These are phyloP conservation scores for Thelephora ganbajun DNA, from an alignment of 768 basidiomycete species.

Conservation along the genomic window DNA sequence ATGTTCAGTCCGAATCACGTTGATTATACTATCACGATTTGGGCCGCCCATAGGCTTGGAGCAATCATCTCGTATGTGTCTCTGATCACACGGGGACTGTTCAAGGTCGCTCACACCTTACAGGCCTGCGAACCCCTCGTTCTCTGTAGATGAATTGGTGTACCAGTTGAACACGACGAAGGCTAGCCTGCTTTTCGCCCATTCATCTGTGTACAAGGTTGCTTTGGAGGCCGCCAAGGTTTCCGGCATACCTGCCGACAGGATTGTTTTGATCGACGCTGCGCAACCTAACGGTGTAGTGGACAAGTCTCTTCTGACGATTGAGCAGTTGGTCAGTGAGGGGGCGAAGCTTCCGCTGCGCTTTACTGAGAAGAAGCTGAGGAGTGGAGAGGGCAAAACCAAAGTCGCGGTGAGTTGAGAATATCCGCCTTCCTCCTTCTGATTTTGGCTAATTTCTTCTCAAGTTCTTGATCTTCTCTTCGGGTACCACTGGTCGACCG, in stretches of 20 bases:
- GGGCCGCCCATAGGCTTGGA: conserved; percentile 41
- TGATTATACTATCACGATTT: conserved; percentile 38
- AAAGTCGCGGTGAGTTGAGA: conserved; percentile 34
- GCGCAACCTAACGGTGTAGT: conserved; percentile 11
- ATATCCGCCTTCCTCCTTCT: background rate
- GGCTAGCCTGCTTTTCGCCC: conserved; percentile 13
- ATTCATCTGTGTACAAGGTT: conserved; percentile 11
- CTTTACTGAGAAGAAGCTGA: conserved; percentile 38
- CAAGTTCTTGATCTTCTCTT: conserved; percentile 52
- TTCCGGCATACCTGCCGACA: conserved; percentile 10
- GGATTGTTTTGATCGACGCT: conserved; percentile 14
- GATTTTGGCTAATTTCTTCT: background rate
- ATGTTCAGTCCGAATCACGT: conserved; percentile 55
- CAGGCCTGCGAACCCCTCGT: conserved; percentile 19
- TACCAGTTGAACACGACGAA: conserved; percentile 18
- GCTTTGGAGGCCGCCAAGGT: conserved; percentile 12
- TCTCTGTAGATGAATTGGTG: conserved; percentile 17
- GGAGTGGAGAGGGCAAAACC: conserved; percentile 46
- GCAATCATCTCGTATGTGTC: conserved; percentile 38
- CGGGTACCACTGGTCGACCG: conserved; percentile 63
- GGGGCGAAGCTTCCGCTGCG: conserved; percentile 26
- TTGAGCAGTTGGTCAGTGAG: conserved; percentile 33
- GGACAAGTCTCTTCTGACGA: conserved; percentile 16
- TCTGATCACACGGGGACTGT: background rate
- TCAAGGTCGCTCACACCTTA: background rate